Evolutionary conservation across 192 early-diverging fungal genomes (phyloP).

Genomic region (Physocladia obscura): DNA sequence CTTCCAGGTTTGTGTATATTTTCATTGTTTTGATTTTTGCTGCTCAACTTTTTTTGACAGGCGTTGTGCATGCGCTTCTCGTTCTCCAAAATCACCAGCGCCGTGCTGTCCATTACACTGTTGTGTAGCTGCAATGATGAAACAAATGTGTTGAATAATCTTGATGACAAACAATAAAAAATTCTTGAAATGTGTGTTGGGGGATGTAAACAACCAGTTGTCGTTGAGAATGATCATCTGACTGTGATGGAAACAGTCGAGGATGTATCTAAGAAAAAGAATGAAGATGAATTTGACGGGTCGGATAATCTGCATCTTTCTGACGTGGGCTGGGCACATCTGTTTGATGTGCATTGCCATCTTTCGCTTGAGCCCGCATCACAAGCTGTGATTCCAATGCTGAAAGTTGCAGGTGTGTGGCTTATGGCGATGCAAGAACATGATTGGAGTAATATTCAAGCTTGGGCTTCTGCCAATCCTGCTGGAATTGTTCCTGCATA

Average conservation of each 20-base stretch:
- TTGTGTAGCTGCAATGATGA: slow-evolving; percentile 3
- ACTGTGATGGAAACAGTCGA: background rate
- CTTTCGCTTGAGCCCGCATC: slow-evolving; percentile 19
- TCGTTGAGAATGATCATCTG: background rate
- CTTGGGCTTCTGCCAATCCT: background rate
- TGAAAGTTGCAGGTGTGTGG: slow-evolving; percentile 8
- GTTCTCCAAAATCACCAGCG: slow-evolving; percentile 31
- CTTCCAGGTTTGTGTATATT: slow-evolving; percentile 8
- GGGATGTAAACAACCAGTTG: background rate
- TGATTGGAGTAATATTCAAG: slow-evolving; percentile 29
- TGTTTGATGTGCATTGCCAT: slow-evolving; percentile 38
- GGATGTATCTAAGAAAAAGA: background rate
- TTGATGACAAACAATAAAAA: background rate
- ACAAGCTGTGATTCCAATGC: background rate
- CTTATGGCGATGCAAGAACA: slow-evolving; percentile 33
- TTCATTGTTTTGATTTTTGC: background rate
- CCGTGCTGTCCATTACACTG: slow-evolving; percentile 26
- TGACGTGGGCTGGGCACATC: background rate
- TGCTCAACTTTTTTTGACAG: background rate
- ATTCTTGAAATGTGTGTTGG: background rate
- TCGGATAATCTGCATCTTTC: background rate
- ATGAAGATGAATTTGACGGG: no score
- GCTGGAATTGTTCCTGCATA: background rate
- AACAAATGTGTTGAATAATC: background rate
- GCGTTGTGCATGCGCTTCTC: slow-evolving; percentile 16